These are phyloP conservation scores for Aspergillus versicolor DNA, from an alignment of 2,329 filamentous ascomycete genomes.

Conservation along the genomic window DNA sequence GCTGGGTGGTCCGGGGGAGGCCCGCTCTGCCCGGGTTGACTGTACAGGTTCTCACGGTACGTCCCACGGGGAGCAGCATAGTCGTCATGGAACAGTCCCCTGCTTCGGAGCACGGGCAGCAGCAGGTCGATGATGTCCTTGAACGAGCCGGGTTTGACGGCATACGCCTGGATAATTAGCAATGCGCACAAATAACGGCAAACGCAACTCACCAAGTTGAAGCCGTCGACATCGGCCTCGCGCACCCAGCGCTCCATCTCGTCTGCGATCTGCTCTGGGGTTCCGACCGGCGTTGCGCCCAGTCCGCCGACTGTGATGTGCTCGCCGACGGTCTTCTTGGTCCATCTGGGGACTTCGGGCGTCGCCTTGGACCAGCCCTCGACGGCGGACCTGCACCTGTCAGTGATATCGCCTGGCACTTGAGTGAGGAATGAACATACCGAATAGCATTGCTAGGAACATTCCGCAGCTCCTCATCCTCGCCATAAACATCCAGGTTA, in stretches of 20 bases:
- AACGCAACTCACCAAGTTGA: constrained; percentile 64
- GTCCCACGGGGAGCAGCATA: constrained; percentile 39
- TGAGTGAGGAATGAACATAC: constrained; percentile 24
- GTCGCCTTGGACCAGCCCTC: constrained; percentile 55
- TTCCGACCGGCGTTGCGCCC: constrained; percentile 65
- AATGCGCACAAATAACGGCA: background rate
- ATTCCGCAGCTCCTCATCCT: constrained; percentile 62
- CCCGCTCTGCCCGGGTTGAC: constrained; percentile 32
- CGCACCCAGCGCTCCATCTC: constrained; percentile 65
- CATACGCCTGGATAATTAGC: constrained; percentile 54
- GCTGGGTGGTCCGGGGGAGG: constrained; percentile 37
- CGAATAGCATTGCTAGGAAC: constrained; percentile 63
- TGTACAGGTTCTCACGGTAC: constrained; percentile 41
- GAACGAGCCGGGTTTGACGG: constrained; percentile 66
- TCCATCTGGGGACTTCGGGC: constrained; percentile 66
- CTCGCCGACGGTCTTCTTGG: constrained; percentile 67
- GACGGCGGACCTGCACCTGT: constrained; percentile 45
- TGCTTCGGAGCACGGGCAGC: constrained; percentile 60
- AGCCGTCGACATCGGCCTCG: constrained; percentile 71
- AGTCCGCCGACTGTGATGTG: constrained; percentile 68
- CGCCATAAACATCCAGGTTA: constrained; percentile 59
- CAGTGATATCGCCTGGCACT: background rate
- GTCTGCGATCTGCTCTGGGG: constrained; percentile 64
- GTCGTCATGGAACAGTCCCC: constrained; percentile 49
- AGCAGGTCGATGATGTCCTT: constrained; percentile 66